Base-by-base conservation (phyloP, 2,329 filamentous ascomycete species). In the Colletotrichum lini region DNA sequence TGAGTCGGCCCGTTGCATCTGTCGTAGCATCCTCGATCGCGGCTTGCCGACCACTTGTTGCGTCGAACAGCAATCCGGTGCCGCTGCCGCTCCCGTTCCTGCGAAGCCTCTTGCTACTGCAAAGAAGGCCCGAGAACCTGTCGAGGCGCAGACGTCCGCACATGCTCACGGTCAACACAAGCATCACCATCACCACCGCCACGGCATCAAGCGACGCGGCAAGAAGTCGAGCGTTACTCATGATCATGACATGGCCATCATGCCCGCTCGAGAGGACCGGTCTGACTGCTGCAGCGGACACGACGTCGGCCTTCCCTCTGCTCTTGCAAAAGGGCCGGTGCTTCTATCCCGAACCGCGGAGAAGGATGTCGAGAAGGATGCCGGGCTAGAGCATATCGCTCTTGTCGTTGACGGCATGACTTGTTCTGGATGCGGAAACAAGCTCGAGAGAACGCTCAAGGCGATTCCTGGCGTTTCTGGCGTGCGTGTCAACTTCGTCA, bases 1-100 rank as follows among this genome's bases (percentile, higher is more conserved):
- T n/a, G 77, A 81, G 53, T 76, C 77, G 12, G 79, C 79, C n/a
- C 80, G 80, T 2, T 82, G 80, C 74, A 82, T 82, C 70, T 82
- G 80, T 72, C 80, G 79, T 45, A 78, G 74, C 61, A 75, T 81
- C 30, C 76, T 82, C 54, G 79, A 79, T 0, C 70, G 71, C 56
- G 76, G 78, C 38, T 54, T 77, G 65, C 56, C 77, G 38, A 75
- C 75, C 1, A 73, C 75, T 7, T 80, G 79, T 72, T 81, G 80
- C 57, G 62, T 44, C 45, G 54, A 69, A 30, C 66, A 72, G 53
- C 59, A 65, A 13, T 23, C 40, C n/a, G 40, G n/a, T n/a, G 40
- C 47, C 40, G 30, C 60, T n/a, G 61, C 64, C 58, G 63, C 63
- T 40, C 50, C 26, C 57, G 44, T 30, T 61, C 38, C 64, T 26